phyloP scores from a whole-genome alignment of 2,329 filamentous ascomycete species.

The Fusarium luffae region DNA sequence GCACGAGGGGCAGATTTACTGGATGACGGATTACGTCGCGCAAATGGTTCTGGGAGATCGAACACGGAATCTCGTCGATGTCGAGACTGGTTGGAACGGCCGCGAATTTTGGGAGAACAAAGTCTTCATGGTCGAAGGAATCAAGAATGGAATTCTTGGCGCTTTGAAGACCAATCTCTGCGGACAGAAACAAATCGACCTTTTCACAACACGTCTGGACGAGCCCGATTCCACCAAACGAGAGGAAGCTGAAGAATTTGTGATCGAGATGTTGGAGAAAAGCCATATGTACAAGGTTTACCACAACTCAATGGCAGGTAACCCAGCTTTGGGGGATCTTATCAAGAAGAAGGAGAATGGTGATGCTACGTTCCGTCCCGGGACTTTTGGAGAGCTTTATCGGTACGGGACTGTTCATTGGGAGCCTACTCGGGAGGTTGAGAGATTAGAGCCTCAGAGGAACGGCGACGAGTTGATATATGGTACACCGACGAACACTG shows the following conservation, averaged over 20 bases:
- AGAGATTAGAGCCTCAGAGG: slow-evolving; percentile 39
- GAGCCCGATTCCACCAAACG: slow-evolving; percentile 46
- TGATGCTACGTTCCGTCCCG: slow-evolving; percentile 48
- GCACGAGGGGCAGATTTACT: slow-evolving; percentile 29
- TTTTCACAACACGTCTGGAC: slow-evolving; percentile 49
- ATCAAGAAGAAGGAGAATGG: slow-evolving; percentile 43
- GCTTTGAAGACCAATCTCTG: slow-evolving; percentile 46
- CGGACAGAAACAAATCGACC: slow-evolving; percentile 46
- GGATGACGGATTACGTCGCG: slow-evolving; percentile 52
- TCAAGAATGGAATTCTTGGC: slow-evolving; percentile 49
- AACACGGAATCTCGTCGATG: slow-evolving; percentile 48
- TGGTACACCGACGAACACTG: slow-evolving; percentile 23
- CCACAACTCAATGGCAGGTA: slow-evolving; percentile 49
- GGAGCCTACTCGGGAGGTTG: slow-evolving; percentile 45
- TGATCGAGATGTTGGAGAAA: slow-evolving; percentile 49
- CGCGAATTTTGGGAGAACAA: slow-evolving; percentile 49
- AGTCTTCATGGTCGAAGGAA: slow-evolving; percentile 48
- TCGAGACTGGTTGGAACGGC: slow-evolving; percentile 48
- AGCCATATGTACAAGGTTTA: slow-evolving; percentile 53
- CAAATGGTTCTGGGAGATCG: slow-evolving; percentile 53
- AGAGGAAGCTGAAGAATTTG: slow-evolving; percentile 46
- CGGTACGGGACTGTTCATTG: slow-evolving; percentile 51
- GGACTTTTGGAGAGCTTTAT: slow-evolving; percentile 51
- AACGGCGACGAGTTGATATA: slow-evolving; percentile 36
- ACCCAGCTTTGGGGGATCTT: slow-evolving; percentile 49